Evolutionary conservation across 768 basidiomycete genomes (phyloP).

Genomic region (Amanita pseudoporphyria): DNA sequence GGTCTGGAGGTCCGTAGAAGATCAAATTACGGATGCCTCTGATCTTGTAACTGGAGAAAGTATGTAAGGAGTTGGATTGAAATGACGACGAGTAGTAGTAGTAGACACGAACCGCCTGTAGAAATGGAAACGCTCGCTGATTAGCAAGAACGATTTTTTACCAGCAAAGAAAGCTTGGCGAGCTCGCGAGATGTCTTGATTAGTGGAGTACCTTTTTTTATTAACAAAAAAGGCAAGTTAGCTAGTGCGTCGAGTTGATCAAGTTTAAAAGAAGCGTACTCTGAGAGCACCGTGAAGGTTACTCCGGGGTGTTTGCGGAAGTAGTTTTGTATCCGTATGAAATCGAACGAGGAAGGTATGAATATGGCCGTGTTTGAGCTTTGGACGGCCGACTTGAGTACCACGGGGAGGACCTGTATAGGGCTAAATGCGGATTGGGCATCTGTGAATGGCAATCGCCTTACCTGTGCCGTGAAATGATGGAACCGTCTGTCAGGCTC

Average conservation of each 20-base stretch:
- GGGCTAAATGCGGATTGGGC: not conserved
- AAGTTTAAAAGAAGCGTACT: constrained; percentile 38
- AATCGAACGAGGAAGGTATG: constrained; percentile 94
- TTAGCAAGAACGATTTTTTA: constrained; percentile 75
- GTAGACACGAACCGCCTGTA: constrained; percentile 58
- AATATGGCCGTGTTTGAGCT: constrained; percentile 84
- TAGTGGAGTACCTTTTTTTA: constrained; percentile 70
- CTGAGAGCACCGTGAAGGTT: constrained; percentile 79
- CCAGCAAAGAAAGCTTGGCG: constrained; percentile 89
- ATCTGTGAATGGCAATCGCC: not conserved
- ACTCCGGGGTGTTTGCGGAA: constrained; percentile 66
- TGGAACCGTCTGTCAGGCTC: constrained; percentile 85
- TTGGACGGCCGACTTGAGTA: constrained; percentile 90
- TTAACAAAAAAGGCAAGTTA: not conserved
- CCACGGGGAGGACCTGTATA: constrained; percentile 60
- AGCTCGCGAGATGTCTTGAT: constrained; percentile 90
- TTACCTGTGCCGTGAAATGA: constrained; percentile 79
- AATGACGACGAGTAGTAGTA: not conserved
- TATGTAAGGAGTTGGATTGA: not conserved
- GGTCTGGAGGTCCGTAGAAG: constrained; percentile 89
- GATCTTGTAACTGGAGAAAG: constrained; percentile 66
- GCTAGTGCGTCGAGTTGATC: not conserved
- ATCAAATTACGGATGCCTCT: constrained; percentile 87
- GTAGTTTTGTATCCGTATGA: constrained; percentile 83
- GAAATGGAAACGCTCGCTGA: constrained; percentile 99